Percentiles rank a stretch among this genome's conserved stretches.
Evolutionary conservation across 2,329 filamentous ascomycete species (phyloP).

Genomic region (Aspergillus sergii): DNA sequence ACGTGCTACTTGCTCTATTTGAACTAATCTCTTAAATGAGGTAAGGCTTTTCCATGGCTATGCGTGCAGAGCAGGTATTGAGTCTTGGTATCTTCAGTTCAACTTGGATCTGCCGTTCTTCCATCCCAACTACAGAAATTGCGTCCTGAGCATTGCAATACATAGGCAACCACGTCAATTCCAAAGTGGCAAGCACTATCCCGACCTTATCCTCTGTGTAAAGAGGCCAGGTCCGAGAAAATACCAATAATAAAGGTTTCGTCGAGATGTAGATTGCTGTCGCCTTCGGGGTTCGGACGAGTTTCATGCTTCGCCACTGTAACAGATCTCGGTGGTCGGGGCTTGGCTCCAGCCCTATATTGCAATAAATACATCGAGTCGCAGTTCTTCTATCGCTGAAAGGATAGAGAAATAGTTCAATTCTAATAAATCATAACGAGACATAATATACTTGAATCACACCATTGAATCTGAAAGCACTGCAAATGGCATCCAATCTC

Average conservation of each 20-base stretch:
- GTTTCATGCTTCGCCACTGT: neutral
- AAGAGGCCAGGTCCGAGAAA: neutral
- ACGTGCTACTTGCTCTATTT: too few relatives aligned
- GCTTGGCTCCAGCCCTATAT: neutral
- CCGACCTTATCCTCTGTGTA: neutral
- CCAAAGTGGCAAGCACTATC: neutral
- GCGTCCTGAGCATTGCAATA: neutral
- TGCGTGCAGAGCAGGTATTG: too few relatives aligned
- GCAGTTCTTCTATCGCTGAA: neutral
- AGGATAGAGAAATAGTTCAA: neutral
- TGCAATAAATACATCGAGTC: neutral
- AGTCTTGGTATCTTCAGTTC: too few relatives aligned
- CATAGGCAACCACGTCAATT: neutral
- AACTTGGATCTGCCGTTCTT: neutral
- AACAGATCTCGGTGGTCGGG: neutral
- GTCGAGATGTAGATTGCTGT: neutral
- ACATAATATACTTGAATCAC: neutral
- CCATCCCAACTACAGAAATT: neutral
- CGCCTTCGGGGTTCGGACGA: neutral
- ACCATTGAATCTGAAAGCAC: neutral
- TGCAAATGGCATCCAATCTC: neutral
- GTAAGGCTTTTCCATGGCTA: too few relatives aligned
- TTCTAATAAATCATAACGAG: too few relatives aligned
- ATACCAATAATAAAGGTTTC: too few relatives aligned
- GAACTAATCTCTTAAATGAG: too few relatives aligned